phyloP scores from a whole-genome alignment of 345 rosid species.

The Eucalyptus cloeziana region DNA sequence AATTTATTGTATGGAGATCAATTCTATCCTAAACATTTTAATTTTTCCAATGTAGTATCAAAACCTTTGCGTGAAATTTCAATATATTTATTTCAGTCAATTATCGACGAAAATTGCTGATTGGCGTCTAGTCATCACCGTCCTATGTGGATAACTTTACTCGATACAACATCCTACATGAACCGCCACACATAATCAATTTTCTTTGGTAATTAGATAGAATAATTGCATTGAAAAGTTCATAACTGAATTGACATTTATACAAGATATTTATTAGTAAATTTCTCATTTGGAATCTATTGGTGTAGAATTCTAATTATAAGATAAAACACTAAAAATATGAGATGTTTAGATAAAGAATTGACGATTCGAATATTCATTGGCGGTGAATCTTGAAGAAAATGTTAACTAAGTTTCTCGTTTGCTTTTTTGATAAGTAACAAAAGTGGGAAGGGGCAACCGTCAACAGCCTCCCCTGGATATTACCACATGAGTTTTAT shows the following conservation, averaged over 20 bases:
- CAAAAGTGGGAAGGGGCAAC: neutral
- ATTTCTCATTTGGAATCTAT: neutral
- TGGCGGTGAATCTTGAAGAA: neutral
- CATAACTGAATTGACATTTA: rapidly evolving
- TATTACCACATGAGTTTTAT: neutral
- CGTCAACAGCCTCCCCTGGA: neutral
- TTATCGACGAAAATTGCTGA: rapidly evolving
- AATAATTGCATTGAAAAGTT: too few species aligned
- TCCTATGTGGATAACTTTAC: neutral
- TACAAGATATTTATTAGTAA: too few species aligned
- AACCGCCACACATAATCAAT: neutral
- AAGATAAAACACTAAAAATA: neutral
- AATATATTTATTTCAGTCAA: rapidly evolving
- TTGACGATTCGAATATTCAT: neutral
- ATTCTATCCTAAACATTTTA: neutral
- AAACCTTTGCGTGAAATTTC: rapidly evolving
- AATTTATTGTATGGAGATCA: too few species aligned
- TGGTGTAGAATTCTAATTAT: neutral
- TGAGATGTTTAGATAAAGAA: neutral
- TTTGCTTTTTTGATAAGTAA: neutral
- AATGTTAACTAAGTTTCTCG: neutral
- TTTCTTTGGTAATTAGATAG: neutral
- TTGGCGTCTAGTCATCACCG: rapidly evolving
- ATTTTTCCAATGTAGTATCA: rapidly evolving
- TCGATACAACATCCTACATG: rapidly evolving